Percentiles rank a stretch among this genome's conserved stretches.
Evolutionary conservation across 768 basidiomycete species (phyloP).

Genomic region (Russula ochroleuca): DNA sequence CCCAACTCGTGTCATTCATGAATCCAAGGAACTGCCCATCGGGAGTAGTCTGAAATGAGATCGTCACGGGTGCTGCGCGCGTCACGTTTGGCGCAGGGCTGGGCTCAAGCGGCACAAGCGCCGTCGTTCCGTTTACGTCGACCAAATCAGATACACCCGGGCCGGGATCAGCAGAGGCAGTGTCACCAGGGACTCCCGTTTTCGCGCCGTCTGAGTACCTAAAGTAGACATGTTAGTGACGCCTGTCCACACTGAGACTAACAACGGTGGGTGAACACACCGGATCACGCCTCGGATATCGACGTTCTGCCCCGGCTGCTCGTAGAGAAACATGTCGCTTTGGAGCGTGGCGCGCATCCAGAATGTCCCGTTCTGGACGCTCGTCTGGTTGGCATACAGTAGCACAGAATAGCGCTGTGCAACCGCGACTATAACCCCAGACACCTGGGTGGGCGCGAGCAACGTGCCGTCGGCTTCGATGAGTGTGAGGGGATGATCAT

Average conservation of each 20-base stretch:
- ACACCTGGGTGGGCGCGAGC: slow-evolving; percentile 39
- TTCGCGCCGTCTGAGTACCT: slow-evolving; percentile 20
- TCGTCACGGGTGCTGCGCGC: slow-evolving; percentile 1
- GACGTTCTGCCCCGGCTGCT: slow-evolving; percentile 21
- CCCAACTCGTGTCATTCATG: slow-evolving; percentile 23
- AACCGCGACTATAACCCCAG: slow-evolving; percentile 41
- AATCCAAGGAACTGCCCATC: slow-evolving; percentile 22
- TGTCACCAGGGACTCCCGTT: slow-evolving; percentile 13
- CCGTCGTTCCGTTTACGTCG: slow-evolving; percentile 15
- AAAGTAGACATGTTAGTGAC: background rate
- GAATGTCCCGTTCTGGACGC: slow-evolving; percentile 35
- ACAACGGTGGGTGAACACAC: background rate
- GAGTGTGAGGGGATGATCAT: slow-evolving; percentile 44
- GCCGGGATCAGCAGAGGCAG: slow-evolving; percentile 20
- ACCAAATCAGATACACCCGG: slow-evolving; percentile 3
- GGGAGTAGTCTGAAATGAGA: slow-evolving; percentile 14
- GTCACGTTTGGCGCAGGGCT: slow-evolving; percentile 13
- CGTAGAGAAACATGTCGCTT: slow-evolving; percentile 34
- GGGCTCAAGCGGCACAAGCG: slow-evolving; percentile 12
- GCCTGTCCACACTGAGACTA: background rate
- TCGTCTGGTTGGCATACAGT: slow-evolving; percentile 40
- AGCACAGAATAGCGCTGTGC: slow-evolving; percentile 52
- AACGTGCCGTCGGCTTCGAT: slow-evolving; percentile 48
- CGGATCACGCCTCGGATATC: slow-evolving; percentile 25
- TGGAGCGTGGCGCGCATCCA: slow-evolving; percentile 43